Evolutionary conservation across 192 early-diverging fungal species (phyloP), one percentile per base, ranked within the genome.

Genomic region (Backusella luteola): DNA sequence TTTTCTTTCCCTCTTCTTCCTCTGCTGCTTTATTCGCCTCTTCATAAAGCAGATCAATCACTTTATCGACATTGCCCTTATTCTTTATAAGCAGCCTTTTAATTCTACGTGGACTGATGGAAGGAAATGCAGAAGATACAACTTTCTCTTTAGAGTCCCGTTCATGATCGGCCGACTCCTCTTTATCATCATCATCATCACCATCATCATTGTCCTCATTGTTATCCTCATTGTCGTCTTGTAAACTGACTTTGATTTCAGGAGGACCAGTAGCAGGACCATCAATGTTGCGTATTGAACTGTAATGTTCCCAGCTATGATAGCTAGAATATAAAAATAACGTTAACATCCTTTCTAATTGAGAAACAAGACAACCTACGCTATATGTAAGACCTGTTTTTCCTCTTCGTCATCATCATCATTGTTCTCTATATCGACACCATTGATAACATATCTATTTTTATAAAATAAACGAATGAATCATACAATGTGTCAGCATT

Each of bases 281-380:
- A 56, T 81, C 79, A 23, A 85, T 82, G 59, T 92, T 93, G 4
- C 92, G 81, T 34, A 94, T 89, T 1, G 93, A 94, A 49, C 90
- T 92, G 56, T 94, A 93, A 75, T 92, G 92, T 72, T 93, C 91
- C 84, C 91, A 93, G 67, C 85, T 90, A 67, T 93, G 92, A 77
- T 93, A 93, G 1, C 87, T 87, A 59, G 38, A 39, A 7, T 14
- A 46, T 12, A 42, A 68, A 68, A 36, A 19, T 68, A 68, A 21
- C 4, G 17, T 34, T 21, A 35, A 1, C 6, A 21, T 1, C 7
- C 6, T 12, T 23, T 12, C 34, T 19, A 29, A 5, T 14, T 9
- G 12, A 36, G 14, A 35, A n/a, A 23, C 3, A 36, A 38, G 34
- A 4, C 6, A 69, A 73, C 78, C 83, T 80, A 87, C 76, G 91